Evolutionary conservation across 495 filamentous ascomycete species (phyloP), one percentile per base, ranked within the genome.

Genomic region (Extremus antarcticus): DNA sequence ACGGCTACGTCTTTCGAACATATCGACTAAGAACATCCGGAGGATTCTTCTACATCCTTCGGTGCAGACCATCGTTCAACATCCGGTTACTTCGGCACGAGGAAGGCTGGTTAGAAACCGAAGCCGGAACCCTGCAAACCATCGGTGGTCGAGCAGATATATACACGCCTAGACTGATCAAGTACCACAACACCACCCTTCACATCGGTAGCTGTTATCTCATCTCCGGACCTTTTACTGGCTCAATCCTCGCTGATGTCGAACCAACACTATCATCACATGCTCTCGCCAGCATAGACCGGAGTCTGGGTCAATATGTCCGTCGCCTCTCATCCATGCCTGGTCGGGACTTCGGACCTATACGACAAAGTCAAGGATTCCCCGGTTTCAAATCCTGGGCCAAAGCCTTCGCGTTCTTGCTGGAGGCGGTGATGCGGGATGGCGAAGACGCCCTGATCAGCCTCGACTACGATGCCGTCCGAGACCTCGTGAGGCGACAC

Each of bases 401-500:
- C 43, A 76, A 80, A 39, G 76, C 77, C 0, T 87, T 88, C 57
- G 66, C 73, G 22, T 58, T 65, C 1, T 69, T 89, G 40, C 71
- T 86, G 13, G 85, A 88, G 58, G 68, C 74, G 2, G 67, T 80
- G 15, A 70, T 88, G 23, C 78, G 80, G 19, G 85, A 88, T 61
- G 81, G 76, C 15, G 85, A 89, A 60, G 85, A 88, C 53, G 79
- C 80, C 68, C 73, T 82, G 29, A 75, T 89, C 49, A 72, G 76
- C 48, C 65, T 88, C 15, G 83, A 84, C 1, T 88, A 88, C 62
- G 73, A 74, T 16, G 68, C 75, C 51, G 77, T 89, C 46, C 75
- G 84, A 35, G 69, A 75, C 23, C 72, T 79, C 38, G 60, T 80
- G 9, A 38, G 58, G 25, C 43, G 72, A 29, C 68, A 78, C 47